These are phyloP conservation scores for Barnettozyma wickerhamii DNA, from an alignment of 805 yeast species.

Conservation along the genomic window DNA sequence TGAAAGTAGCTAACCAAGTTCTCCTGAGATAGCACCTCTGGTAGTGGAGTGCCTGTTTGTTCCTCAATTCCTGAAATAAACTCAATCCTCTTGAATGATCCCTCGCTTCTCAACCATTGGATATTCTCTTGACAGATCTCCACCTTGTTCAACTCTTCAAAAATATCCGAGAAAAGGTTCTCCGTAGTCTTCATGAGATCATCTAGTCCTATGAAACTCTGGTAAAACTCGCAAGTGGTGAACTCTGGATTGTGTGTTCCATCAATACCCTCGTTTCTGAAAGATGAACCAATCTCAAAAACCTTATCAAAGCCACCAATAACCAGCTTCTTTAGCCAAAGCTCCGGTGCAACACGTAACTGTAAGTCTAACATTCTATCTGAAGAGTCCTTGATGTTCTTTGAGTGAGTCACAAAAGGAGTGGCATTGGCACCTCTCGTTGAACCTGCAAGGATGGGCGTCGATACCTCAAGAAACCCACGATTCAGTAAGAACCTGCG, in stretches of 20 bases:
- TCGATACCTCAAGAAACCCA: constrained; percentile 77
- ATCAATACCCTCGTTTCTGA: constrained; percentile 92
- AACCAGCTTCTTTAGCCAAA: constrained; percentile 84
- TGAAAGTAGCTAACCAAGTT: constrained; percentile 38
- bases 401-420: constrained; percentile 64
- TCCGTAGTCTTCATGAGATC: constrained; percentile 67
- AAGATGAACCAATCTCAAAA: constrained; percentile 80
- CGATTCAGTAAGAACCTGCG: constrained; percentile 50
- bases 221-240: constrained; percentile 85
- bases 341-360: constrained; percentile 89
- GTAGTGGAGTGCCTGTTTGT: constrained; percentile 46
- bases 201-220: constrained; percentile 59
- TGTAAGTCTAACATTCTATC: constrained; percentile 36
- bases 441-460: constrained; percentile 73
- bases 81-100: constrained; percentile 44
- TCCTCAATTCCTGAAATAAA: constrained; percentile 61
- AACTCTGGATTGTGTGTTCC: constrained; percentile 93
- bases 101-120: not conserved
- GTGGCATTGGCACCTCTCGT: constrained; percentile 90
- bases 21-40: constrained; percentile 37
- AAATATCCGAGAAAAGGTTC: constrained; percentile 42
- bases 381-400: constrained; percentile 27
- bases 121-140: constrained; percentile 10
- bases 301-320: constrained; percentile 84
- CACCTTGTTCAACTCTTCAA: constrained; percentile 26